Base-by-base conservation (phyloP, 179 eudicot genomes). In the Actinidia arguta region DNA sequence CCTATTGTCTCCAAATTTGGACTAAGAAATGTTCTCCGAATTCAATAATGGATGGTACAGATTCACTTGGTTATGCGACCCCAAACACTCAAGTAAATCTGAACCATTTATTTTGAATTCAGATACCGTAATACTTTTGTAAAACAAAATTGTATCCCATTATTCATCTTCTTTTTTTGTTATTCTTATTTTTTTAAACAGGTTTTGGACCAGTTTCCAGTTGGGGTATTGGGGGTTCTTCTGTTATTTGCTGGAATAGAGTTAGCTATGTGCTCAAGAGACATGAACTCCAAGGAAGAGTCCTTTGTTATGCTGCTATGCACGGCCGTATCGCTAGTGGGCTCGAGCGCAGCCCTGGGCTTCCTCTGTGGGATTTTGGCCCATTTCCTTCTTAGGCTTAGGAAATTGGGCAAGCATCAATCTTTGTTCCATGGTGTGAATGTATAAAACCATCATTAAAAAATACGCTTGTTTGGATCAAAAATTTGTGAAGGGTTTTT, bases 161-260 rank as follows among this genome's bases (percentile, higher is more conserved):
- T n/a, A n/a, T n/a, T n/a, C n/a, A n/a, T n/a, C n/a, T n/a, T n/a
- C n/a, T n/a, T n/a, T n/a, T n/a, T n/a, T n/a, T n/a, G n/a, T n/a
- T n/a, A n/a, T n/a, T n/a, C n/a, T n/a, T n/a, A n/a, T n/a, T n/a
- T n/a, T n/a, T n/a, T n/a, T n/a, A n/a, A 17, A 13, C 44, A 64
- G 72, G 48, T 94, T n/a, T 88, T 95, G 88, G 88, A 85, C 80
- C 92, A 84, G 61, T 95, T 90, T 78, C 96, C 99, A 0, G 95
- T 95, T 13, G 98, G 97, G 25, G 91, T 95, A 6, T 76, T 95
- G 63, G 99, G 99, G 80, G 94, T 93, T 75, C 72, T 95, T n/a
- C 74, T 94, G 44, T 79, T 95, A 58, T 95, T 95, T 80, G 98
- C 99, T 44, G 99, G 99, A 67, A 70, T 93, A 48, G 99, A 95